Base-by-base conservation (phyloP, 306 rosid species). In the Astragalus glycyphyllos region DNA sequence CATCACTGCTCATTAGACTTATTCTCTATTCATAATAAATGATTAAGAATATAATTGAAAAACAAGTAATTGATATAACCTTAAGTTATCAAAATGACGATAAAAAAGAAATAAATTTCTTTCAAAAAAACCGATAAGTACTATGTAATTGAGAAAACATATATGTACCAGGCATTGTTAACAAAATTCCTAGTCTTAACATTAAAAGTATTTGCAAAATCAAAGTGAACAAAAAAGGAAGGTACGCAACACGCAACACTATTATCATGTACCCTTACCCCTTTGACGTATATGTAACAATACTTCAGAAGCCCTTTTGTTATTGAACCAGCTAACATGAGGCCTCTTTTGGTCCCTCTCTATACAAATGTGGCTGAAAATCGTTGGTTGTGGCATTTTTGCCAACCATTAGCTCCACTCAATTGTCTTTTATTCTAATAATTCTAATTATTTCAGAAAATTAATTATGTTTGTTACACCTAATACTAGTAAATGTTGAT, bases 221-320 rank as follows among this genome's bases (percentile, higher is more conserved):
- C n/a, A 26, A 26, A 35, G 8, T 9, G 51, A 67, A 41, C 11
- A 73, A 65, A 16, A 49, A 26, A 26, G 64, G 44, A 34, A 70
- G 32, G 23, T 26, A 65, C 17, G 69, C 74, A 86, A 77, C 80
- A 75, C 41, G 91, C 95, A 71, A 66, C 47, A 20, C 2, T 20
- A 20, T 20, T n/a, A 20, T 20, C 2, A 38, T 9, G 10, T 14
- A 35, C 69, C 10, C 35, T 59, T 57, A 41, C 56, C 74, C 60
- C 9, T 23, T 64, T 65, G 60, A 75, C 71, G 75, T 29, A 66
- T 11, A 60, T 13, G 40, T 10, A 35, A 68, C 57, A 57, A 44
- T 41, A 67, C 23, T 58, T 20, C 46, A 15, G 68, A 64, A 55
- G 51, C 42, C 23, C 72, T 20, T 59, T 56, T 82, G 71, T 72